Percentiles rank a stretch among this genome's conserved stretches.
Evolutionary conservation across 352 stramenopile genomes (phyloP).

Genomic region (Nothophytophthora sp.): DNA sequence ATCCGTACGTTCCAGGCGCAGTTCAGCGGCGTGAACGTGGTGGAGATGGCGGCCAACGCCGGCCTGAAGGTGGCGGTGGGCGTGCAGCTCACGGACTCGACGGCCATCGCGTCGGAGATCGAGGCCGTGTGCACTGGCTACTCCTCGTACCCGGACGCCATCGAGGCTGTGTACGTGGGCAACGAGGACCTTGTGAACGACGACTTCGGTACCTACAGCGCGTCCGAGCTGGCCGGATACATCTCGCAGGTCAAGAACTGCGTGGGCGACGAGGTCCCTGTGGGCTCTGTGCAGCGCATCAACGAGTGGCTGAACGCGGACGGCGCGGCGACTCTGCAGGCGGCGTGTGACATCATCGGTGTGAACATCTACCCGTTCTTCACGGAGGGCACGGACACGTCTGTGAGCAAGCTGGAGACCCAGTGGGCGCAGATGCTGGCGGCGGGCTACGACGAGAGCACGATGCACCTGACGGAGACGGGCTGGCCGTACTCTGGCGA

Average conservation of each 20-base stretch:
- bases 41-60: conserved; percentile 35
- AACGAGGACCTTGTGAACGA: conserved; percentile 75
- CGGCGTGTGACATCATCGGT: conserved; percentile 37
- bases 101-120: conserved; percentile 48
- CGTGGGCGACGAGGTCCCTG: conserved; percentile 35
- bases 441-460: conserved; percentile 38
- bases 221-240: conserved; percentile 42
- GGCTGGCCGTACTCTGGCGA: conserved; percentile 54
- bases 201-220: conserved; percentile 39
- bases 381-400: conserved; percentile 22
- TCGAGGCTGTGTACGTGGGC: conserved; percentile 71
- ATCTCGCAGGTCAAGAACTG: conserved; percentile 62
- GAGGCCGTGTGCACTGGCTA: conserved; percentile 58
- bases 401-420: conserved; percentile 51
- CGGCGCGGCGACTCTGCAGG: conserved; percentile 27
- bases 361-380: conserved; percentile 74
- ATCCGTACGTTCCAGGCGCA: conserved; percentile 74
- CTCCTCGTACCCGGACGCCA: conserved; percentile 22
- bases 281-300: conserved; percentile 72
- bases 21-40: conserved; percentile 52
- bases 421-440: conserved; percentile 50
- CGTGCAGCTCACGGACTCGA: conserved; percentile 58
- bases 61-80: conserved; percentile 62
- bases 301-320: conserved; percentile 54
- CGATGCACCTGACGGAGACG: conserved; percentile 56